Base-by-base conservation (phyloP, 2,329 filamentous ascomycete genomes). In the Beauveria sp. region DNA sequence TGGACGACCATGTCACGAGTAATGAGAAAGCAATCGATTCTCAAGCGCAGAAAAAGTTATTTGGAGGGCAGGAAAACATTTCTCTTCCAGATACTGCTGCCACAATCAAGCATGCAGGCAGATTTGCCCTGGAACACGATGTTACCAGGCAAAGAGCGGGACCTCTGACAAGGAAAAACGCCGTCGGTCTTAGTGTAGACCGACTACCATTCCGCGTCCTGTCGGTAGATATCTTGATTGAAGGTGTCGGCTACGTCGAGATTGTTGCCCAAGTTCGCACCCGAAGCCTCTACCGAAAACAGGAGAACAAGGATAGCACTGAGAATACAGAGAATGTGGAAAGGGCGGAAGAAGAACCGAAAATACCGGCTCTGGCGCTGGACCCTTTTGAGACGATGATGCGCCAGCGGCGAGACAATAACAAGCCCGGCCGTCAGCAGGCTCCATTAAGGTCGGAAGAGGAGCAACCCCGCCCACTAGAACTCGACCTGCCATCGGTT, bases 211-310 rank as follows among this genome's bases (percentile, higher is more conserved):
- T 92, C 73, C 83, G 84, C 16, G 85, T 97, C 2, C 80, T 94
- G 63, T 85, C 88, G 9, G 83, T 88, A 0, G 96, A 99, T 70
- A 85, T 99, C 26, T 77, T 99, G 16, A 86, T 99, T 55, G 93
- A 97, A 72, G 92, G 94, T 2, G 88, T 92, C 28, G 94, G 94
- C 8, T 99, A 96, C 90, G 82, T 99, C 2, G 94, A 99, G 74
- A 73, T 99, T 46, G 87, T 86, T 0, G 87, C 87, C 3, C 93
- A 99, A 74, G 84, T 96, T 10, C 84, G 93, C 55, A 83, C 80
- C 18, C 82, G 74, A 69, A 77, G 80, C 62, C 73, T 80, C 59
- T 75, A 74, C 54, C 62, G 57, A 47, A 22, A 16, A 40, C 51
- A 70, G 26, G 64, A 72, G 41, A 54, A 52, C 16, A 10, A 7